phyloP scores from a whole-genome alignment of 306 rosid genomes.

The Vigna radiata region DNA sequence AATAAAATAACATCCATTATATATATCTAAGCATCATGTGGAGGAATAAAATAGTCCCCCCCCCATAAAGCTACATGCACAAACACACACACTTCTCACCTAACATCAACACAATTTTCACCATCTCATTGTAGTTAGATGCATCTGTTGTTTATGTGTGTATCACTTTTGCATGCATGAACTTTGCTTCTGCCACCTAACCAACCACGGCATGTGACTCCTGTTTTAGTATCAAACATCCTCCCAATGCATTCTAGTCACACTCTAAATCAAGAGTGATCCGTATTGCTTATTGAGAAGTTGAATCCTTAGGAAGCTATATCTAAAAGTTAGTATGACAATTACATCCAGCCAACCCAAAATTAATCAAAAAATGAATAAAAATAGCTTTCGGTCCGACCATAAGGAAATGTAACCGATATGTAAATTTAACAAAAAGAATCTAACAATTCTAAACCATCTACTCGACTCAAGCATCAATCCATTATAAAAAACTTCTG shows the following conservation, averaged over 20 bases:
- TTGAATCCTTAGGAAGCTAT: constrained; percentile 2
- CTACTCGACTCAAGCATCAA: constrained; percentile 3
- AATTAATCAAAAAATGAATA: neutral
- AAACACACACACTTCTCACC: neutral
- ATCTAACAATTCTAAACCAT: constrained; percentile 3
- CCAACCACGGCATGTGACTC: neutral
- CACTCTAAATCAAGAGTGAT: constrained; percentile 27
- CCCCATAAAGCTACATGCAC: no score
- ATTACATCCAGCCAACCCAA: constrained; percentile 4
- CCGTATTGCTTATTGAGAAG: neutral
- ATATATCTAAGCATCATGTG: constrained; percentile 1
- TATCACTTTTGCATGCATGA: neutral
- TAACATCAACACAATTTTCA: neutral
- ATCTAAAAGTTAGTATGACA: constrained; percentile 3
- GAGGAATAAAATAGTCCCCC: neutral
- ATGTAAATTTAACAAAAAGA: constrained; percentile 20
- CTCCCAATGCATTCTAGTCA: neutral
- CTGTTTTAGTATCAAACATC: neutral
- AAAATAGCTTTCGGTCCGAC: neutral
- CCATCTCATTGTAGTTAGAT: neutral
- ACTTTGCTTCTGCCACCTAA: neutral
- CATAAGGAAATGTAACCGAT: neutral
- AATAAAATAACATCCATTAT: neutral
- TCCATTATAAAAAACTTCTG: neutral
- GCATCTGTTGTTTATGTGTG: neutral